Evolutionary conservation across 2,329 filamentous ascomycete genomes (phyloP).

Genomic region (Coniochaeta hoffmannii): DNA sequence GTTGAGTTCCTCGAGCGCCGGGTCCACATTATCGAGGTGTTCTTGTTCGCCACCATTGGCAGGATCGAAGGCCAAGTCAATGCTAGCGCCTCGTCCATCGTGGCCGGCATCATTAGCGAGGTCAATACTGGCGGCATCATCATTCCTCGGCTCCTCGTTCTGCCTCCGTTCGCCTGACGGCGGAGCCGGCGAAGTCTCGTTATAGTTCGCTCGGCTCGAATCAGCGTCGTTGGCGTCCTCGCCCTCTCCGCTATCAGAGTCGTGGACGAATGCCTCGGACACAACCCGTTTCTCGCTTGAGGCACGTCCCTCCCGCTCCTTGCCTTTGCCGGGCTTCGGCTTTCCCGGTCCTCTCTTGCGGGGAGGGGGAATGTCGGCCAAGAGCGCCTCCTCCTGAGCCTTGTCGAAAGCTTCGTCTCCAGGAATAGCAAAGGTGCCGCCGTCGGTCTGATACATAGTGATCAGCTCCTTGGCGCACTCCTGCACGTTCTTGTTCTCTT

Average conservation of each 20-base stretch:
- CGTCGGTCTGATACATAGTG: conserved; percentile 15
- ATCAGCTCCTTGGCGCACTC: conserved; percentile 14
- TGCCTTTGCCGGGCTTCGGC: background rate
- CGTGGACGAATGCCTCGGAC: background rate
- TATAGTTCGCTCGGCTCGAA: background rate
- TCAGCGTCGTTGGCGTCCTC: background rate
- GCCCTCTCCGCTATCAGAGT: background rate
- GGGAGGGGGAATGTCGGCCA: background rate
- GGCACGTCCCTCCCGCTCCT: background rate
- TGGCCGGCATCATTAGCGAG: background rate
- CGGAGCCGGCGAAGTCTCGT: background rate
- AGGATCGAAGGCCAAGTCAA: background rate
- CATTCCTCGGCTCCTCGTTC: background rate
- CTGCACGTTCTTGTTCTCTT: conserved; percentile 9
- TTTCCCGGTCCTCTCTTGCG: background rate
- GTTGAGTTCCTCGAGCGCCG: background rate
- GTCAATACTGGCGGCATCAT: background rate
- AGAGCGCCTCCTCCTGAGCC: background rate
- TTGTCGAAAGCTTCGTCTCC: conserved; percentile 2
- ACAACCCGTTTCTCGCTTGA: background rate
- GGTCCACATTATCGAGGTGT: background rate
- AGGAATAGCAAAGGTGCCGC: conserved; percentile 1
- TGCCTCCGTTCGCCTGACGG: background rate
- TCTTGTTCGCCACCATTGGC: background rate
- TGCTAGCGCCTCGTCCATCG: background rate